These are phyloP conservation scores for Solanum medicagineum DNA, from an alignment of 257 asterid genomes.

Conservation along the genomic window DNA sequence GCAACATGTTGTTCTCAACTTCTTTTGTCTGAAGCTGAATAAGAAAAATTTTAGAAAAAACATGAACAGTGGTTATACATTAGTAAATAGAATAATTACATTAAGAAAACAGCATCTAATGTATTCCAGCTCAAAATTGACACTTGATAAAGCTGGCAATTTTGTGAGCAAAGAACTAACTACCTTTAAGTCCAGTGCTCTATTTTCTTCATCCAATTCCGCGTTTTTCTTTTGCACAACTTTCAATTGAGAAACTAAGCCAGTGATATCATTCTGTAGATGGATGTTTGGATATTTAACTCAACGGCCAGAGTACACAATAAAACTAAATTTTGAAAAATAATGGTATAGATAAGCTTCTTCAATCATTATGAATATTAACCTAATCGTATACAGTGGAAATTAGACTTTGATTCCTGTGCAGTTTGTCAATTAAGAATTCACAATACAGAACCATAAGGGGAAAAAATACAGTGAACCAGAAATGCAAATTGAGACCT, in stretches of 20 bases:
- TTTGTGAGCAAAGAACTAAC: not conserved
- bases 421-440: not conserved
- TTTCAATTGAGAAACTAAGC: slow-evolving; percentile 73
- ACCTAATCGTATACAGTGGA: not conserved
- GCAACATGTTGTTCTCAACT: slow-evolving; percentile 47
- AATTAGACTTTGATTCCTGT: not conserved
- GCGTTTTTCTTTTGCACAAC: slow-evolving; percentile 56
- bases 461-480: not conserved
- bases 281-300: not conserved
- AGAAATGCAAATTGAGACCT: slow-evolving; percentile 26
- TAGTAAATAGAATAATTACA: not conserved
- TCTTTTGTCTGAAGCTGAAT: slow-evolving; percentile 63
- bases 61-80: not conserved
- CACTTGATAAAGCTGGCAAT: not conserved
- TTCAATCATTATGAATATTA: not conserved
- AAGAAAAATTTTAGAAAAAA: not conserved
- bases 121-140: not conserved
- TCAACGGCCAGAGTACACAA: not conserved
- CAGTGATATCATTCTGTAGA: slow-evolving; percentile 73
- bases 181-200: slow-evolving; percentile 51
- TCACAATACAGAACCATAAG: not conserved
- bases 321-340: not conserved
- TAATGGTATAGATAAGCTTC: not conserved
- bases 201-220: slow-evolving; percentile 57
- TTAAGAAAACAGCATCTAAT: not conserved